phyloP scores from a whole-genome alignment of 495 filamentous ascomycete species.

The Hypoxylon crocopeplum region DNA sequence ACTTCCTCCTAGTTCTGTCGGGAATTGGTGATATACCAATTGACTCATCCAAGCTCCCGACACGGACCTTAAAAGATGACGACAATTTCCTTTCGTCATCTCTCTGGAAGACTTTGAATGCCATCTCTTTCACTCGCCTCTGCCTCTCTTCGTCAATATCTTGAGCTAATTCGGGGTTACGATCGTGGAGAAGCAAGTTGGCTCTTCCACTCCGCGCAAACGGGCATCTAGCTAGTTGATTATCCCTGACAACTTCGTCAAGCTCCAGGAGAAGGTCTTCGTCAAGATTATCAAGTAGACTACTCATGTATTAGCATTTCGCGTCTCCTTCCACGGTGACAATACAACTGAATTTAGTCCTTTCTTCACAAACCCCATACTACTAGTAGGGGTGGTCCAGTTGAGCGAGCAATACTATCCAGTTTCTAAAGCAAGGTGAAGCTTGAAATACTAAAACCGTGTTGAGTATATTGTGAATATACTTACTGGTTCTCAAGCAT shows the following conservation, averaged over 20 bases:
- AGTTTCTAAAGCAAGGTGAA: too few species aligned
- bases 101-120: slow-evolving; percentile 63
- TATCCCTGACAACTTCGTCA: slow-evolving; percentile 77
- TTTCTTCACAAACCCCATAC: too few species aligned
- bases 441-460: background rate
- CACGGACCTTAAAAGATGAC: slow-evolving; percentile 53
- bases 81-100: slow-evolving; percentile 65
- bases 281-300: slow-evolving; percentile 82
- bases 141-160: slow-evolving; percentile 61
- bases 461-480: background rate
- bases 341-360: too few species aligned
- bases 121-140: slow-evolving; percentile 56
- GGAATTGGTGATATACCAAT: slow-evolving; percentile 56
- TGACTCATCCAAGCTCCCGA: slow-evolving; percentile 64
- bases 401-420: too few species aligned
- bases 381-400: too few species aligned
- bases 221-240: slow-evolving; percentile 77
- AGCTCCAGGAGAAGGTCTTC: slow-evolving; percentile 80
- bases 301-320: slow-evolving; percentile 16
- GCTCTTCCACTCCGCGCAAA: slow-evolving; percentile 77
- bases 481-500: slow-evolving; percentile 81
- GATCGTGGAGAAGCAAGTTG: slow-evolving; percentile 72
- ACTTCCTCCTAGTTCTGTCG: slow-evolving; percentile 59
- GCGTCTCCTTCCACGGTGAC: background rate
- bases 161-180: slow-evolving; percentile 65